Evolutionary conservation across 2,329 filamentous ascomycete species (phyloP), one percentile per base, ranked within the genome.

Genomic region (Sporothrix humicola): DNA sequence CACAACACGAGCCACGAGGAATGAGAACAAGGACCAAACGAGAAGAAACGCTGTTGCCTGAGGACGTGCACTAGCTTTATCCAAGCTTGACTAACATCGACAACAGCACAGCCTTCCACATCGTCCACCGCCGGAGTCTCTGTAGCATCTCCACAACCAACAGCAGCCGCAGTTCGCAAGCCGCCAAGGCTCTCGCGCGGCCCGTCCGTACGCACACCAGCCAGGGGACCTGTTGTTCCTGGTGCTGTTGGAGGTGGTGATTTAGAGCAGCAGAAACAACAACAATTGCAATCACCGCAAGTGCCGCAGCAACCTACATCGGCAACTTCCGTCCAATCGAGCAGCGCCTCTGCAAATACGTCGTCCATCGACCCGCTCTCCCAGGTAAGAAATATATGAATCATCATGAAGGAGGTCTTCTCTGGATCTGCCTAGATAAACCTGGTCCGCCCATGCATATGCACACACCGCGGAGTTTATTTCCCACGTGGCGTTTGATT

Each of bases 341-440:
- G 58, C 72, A 75, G 70, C 23, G 70, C 73, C 5, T 71, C 74
- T 3, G 72, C 56, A 52, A 75, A 68, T 44, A 54, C 77, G 4
- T 76, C 75, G 2, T 76, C 75, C 61, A 79, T 80, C 61, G 79
- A 80, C 71, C 79, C 79, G 4, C 74, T 80, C 23, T 80, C 79
- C 1, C 79, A 80, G 73, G 79, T 80, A 74, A 17, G 46, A 8
- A 48, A 9, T 20, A 26, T 15, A 42, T 17, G 58, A 20, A n/a
- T 59, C 1, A 42, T n/a, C 10, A 20, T 17, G n/a, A 65, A 46
- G 59, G 59, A 7, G 31, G 42, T 26, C 42, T n/a, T 20, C 15
- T 48, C 17, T n/a, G 48, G 61, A 42, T 48, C 42, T 66, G 61
- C 61, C 61, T 26, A 48, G 26, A 12, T 6, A 42, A 26, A 12